These are phyloP conservation scores for Dendryphion nanum DNA, from an alignment of 2,329 filamentous ascomycete genomes.

Conservation along the genomic window DNA sequence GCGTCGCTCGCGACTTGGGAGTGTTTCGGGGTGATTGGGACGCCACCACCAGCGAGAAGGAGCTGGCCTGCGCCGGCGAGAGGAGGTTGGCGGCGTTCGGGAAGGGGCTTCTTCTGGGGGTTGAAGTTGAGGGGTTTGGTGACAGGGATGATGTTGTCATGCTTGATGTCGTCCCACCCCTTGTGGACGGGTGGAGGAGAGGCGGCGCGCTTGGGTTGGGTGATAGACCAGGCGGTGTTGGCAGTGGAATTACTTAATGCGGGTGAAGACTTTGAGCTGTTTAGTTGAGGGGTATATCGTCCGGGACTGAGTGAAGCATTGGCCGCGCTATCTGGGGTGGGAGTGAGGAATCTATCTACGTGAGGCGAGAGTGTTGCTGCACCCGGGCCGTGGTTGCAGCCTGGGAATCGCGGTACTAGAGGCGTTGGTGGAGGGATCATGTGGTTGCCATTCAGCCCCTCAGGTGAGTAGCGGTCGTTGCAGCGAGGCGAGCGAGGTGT, in stretches of 20 bases:
- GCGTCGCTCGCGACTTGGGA: background rate
- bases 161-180: slow-evolving; percentile 32
- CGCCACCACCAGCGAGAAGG: slow-evolving; percentile 13
- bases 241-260: slow-evolving; percentile 4
- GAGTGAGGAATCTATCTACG: no score
- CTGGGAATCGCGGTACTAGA: background rate
- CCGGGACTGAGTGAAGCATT: background rate
- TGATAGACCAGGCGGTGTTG: slow-evolving; percentile 1
- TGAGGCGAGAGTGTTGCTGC: background rate
- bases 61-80: slow-evolving; percentile 17
- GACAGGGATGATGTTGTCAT: slow-evolving; percentile 6
- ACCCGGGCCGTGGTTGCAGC: background rate
- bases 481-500: slow-evolving; percentile 8
- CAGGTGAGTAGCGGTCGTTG: background rate
- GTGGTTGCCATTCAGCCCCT: background rate
- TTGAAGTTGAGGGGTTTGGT: slow-evolving; percentile 7
- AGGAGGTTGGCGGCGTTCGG: slow-evolving; percentile 15
- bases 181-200: slow-evolving; percentile 15
- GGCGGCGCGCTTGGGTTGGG: slow-evolving; percentile 2
- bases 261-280: slow-evolving; percentile 1
- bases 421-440: background rate
- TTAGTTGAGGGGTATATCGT: slow-evolving; percentile 5
- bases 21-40: no score
- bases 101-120: slow-evolving; percentile 13
- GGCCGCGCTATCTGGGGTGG: background rate